Percentiles rank a stretch among this genome's conserved stretches.
Conservation (phyloP, 805 yeast species). For the Candida rishiriensis region DNA sequence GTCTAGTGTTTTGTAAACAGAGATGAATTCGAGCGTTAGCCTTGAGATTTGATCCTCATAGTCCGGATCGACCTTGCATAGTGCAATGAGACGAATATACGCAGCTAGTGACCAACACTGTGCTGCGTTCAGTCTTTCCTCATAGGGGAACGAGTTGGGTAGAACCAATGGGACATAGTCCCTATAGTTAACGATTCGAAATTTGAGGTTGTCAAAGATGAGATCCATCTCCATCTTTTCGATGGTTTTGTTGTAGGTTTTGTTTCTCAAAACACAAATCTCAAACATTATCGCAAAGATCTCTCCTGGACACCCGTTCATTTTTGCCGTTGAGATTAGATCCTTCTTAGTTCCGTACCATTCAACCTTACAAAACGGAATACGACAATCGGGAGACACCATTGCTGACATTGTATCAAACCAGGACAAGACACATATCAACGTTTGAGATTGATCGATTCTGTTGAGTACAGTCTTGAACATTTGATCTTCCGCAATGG, state of each 20-base stretch:
- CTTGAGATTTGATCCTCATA: conserved; percentile 28
- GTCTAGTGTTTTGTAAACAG: conserved; percentile 42
- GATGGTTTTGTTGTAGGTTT: conserved; percentile 4
- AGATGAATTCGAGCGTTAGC: conserved; percentile 41
- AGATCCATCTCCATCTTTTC: conserved; percentile 1
- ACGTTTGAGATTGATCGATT: conserved; percentile 45
- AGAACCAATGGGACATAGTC: conserved; percentile 37
- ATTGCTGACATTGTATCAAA: conserved; percentile 54
- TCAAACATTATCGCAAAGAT: conserved; percentile 43
- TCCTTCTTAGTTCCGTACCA: conserved; percentile 48
- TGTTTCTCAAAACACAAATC: conserved; percentile 35
- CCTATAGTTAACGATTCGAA: conserved; percentile 38
- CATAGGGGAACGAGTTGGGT: conserved; percentile 30
- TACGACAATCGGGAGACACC: conserved; percentile 51
- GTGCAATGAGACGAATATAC: conserved; percentile 26
- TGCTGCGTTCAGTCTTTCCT: conserved; percentile 43
- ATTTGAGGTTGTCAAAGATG: conserved; percentile 29
- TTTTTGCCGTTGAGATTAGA: conserved; percentile 42
- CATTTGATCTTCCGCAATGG: conserved; percentile 44
- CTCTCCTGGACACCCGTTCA: conserved; percentile 62
- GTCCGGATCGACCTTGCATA: conserved; percentile 11
- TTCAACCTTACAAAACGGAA: conserved; percentile 47
- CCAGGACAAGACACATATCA: conserved; percentile 53
- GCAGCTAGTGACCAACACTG: conserved; percentile 52
- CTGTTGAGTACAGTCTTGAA: conserved; percentile 38